Base-by-base conservation (phyloP, 495 filamentous ascomycete genomes). In the Hyaloscypha hepaticicola region DNA sequence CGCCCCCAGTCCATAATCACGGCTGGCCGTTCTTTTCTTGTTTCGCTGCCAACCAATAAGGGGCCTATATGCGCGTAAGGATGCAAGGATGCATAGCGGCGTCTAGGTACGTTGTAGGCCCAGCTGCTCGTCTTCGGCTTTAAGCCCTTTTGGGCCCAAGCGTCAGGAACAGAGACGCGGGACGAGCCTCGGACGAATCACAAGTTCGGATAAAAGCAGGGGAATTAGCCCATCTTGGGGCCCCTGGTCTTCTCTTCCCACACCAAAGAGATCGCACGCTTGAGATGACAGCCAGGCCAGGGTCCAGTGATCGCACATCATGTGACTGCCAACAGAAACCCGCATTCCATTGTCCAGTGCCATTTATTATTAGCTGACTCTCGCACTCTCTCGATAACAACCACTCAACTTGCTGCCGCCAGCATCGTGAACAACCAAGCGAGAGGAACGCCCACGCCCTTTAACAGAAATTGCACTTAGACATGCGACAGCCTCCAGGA, bases 21-120 rank as follows among this genome's bases (percentile, higher is more conserved):
- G 50, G 25, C n/a, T 25, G 28, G 48, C 52, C 51, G 61, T 65
- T 65, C 52, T 61, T 65, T 58, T 61, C 56, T 67, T 24, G 25
- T 53, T 53, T 53, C 9, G 25, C 22, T 12, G 3, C 9, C n/a
- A 19, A 9, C 50, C 50, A 53, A 53, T 53, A 27, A 27, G 22
- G 50, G 50, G 50, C 50, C 2, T 6, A 8, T n/a, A 31, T 0
- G 26, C 27, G 11, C 7, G 14, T 19, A 29, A 57, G 28, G n/a
- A 19, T 57, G 55, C 50, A 53, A 12, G n/a, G n/a, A n/a, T n/a
- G n/a, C n/a, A n/a, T n/a, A n/a, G 50, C 21, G 50, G 50, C 50
- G 50, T 53, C 22, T 53, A 27, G 7, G 55, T 26, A 16, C 28
- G 55, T n/a, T n/a, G n/a, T n/a, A n/a, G n/a, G n/a, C n/a, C n/a